A percentile compares a stretch with the other conserved stretches of the same genome.
Conservation (phyloP, 225 moss, liverwort and hornwort species). For the Physcomitrium patens region DNA sequence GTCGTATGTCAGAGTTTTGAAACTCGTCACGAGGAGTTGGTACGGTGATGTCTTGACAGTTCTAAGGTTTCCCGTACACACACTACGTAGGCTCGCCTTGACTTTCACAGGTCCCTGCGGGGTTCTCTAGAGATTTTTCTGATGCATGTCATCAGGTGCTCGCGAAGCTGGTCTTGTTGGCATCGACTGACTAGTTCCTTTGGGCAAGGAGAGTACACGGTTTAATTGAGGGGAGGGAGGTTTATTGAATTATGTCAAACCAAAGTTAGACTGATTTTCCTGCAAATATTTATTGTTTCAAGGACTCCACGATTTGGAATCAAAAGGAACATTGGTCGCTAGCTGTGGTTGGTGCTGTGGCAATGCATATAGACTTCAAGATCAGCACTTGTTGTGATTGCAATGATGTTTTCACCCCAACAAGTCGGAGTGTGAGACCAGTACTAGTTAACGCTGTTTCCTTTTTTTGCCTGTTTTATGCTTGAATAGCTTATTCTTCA, state of each 20-base stretch:
- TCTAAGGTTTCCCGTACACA: slow-evolving; percentile 16
- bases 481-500: neutral
- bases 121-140: neutral
- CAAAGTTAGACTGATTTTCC: neutral
- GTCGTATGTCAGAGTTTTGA: slow-evolving; percentile 14
- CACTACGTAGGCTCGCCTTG: neutral
- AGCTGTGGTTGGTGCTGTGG: slow-evolving; percentile 7
- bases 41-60: neutral
- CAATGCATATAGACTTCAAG: slow-evolving; percentile 27
- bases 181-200: neutral
- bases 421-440: slow-evolving; percentile 6
- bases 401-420: slow-evolving; percentile 14
- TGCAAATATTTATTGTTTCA: neutral
- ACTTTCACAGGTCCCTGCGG: slow-evolving; percentile 5
- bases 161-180: neutral
- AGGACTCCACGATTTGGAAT: neutral
- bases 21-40: slow-evolving; percentile 14
- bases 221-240: neutral
- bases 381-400: neutral
- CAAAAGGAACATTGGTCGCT: slow-evolving; percentile 5
- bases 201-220: neutral
- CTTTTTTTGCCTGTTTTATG: neutral
- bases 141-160: slow-evolving; percentile 1
- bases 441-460: neutral
- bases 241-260: neutral